phyloP scores from a whole-genome alignment of 2,329 filamentous ascomycete species.

The Monosporascus sp. region DNA sequence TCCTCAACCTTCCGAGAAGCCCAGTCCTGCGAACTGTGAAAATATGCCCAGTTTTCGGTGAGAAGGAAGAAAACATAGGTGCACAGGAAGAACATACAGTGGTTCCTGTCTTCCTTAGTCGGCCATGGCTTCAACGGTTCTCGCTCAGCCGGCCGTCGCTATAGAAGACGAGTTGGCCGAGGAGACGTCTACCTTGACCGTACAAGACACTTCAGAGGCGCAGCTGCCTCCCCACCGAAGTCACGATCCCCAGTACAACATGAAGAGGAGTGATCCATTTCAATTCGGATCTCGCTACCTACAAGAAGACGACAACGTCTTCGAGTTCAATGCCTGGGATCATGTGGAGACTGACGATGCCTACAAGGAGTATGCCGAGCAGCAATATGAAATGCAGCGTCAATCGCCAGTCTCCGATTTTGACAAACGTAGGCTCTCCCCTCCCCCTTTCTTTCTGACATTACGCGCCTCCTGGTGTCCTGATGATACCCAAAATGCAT shows the following conservation, averaged over 20 bases:
- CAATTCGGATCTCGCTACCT: constrained; percentile 89
- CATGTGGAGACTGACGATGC: constrained; percentile 89
- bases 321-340: constrained; percentile 98
- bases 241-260: constrained; percentile 65
- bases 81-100: background rate
- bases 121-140: constrained; percentile 16
- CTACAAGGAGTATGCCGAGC: constrained; percentile 79
- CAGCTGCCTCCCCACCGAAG: constrained; percentile 57
- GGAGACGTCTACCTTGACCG: constrained; percentile 20
- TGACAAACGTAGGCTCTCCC: constrained; percentile 64
- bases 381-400: constrained; percentile 81
- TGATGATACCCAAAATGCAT: constrained; percentile 60
- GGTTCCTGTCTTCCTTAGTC: constrained; percentile 1
- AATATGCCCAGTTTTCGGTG: constrained; percentile 8
- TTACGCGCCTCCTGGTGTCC: constrained; percentile 22
- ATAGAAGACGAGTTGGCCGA: constrained; percentile 22
- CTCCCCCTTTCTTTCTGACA: background rate
- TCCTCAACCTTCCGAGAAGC: constrained; percentile 12
- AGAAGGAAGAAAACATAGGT: constrained; percentile 2
- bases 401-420: constrained; percentile 85
- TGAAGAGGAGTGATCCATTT: constrained; percentile 88
- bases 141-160: constrained; percentile 9
- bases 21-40: constrained; percentile 1
- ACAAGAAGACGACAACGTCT: constrained; percentile 80
- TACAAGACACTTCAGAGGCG: constrained; percentile 18